These are phyloP conservation scores for Tylopilus felleus DNA, from an alignment of 768 basidiomycete species.

Conservation along the genomic window DNA sequence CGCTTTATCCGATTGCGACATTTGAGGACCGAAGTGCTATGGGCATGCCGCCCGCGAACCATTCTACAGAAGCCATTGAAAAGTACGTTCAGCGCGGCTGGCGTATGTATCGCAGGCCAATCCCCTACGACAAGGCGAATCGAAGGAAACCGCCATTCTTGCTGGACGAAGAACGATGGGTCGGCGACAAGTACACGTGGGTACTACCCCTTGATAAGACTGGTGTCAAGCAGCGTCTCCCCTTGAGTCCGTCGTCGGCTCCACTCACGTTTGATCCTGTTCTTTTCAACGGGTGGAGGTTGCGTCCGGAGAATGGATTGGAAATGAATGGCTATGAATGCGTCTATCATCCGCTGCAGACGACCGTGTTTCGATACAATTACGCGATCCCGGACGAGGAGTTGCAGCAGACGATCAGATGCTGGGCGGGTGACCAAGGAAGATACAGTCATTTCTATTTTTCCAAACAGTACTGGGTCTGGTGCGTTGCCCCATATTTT, in stretches of 20 bases:
- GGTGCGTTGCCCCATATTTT: conserved; percentile 12
- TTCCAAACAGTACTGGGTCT: conserved; percentile 14
- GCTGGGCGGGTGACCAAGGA: conserved; percentile 10
- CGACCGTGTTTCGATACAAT: conserved; percentile 27
- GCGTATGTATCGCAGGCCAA: conserved; percentile 7
- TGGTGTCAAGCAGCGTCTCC: too few relatives aligned
- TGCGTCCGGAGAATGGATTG: background rate
- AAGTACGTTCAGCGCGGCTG: conserved; percentile 30
- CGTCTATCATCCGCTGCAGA: conserved; percentile 1
- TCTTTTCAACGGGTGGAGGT: conserved; percentile 18
- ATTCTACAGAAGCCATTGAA: too few relatives aligned
- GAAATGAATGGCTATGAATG: background rate
- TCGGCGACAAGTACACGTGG: conserved; percentile 26
- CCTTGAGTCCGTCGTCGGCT: too few relatives aligned
- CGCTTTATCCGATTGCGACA: conserved; percentile 41
- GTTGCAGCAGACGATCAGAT: background rate
- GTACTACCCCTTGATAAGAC: too few relatives aligned
- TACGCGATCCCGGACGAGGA: conserved; percentile 17
- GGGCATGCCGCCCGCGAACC: conserved; percentile 4
- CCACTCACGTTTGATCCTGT: background rate
- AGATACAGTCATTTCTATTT: background rate
- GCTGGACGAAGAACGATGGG: conserved; percentile 22
- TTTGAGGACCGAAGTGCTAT: conserved; percentile 34
- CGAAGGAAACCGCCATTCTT: conserved; percentile 13
- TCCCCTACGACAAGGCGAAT: background rate